These are phyloP conservation scores for Peronospora farinosa DNA, from an alignment of 352 stramenopile genomes.

Conservation along the genomic window DNA sequence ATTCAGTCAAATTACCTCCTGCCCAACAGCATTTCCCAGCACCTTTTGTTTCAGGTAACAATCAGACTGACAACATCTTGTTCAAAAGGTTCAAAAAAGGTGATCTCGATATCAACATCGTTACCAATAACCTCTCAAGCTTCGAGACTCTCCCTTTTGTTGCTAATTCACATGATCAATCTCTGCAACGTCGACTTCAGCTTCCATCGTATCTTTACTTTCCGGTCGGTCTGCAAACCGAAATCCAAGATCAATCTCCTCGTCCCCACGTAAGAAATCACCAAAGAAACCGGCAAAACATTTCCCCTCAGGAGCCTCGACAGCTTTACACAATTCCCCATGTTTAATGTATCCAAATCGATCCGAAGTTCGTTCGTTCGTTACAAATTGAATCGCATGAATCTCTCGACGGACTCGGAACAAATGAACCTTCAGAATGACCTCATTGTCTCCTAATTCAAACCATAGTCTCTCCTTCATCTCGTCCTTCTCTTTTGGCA, in stretches of 20 bases:
- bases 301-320: conserved; percentile 24
- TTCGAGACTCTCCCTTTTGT: too few species aligned
- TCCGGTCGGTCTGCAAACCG: conserved; percentile 15
- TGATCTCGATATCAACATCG: too few species aligned
- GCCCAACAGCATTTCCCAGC: too few species aligned
- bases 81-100: too few species aligned
- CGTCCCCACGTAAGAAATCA: conserved; percentile 13
- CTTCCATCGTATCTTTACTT: neutral
- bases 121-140: too few species aligned
- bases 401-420: conserved; percentile 27
- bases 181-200: conserved; percentile 17
- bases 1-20: too few species aligned
- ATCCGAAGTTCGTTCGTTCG: conserved; percentile 18
- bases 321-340: conserved; percentile 28
- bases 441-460: conserved; percentile 11
- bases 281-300: conserved; percentile 29
- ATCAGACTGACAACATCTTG: too few species aligned
- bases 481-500: conserved; percentile 1
- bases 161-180: conserved; percentile 27
- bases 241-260: conserved; percentile 22
- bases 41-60: too few species aligned
- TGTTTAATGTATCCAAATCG: conserved; percentile 17
- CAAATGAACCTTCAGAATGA: conserved; percentile 24
- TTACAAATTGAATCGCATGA: conserved; percentile 29
- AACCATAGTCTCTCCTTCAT: conserved; percentile 1